These are phyloP conservation scores for Fusarium nanum DNA, from an alignment of 2,329 filamentous ascomycete species.

Conservation along the genomic window DNA sequence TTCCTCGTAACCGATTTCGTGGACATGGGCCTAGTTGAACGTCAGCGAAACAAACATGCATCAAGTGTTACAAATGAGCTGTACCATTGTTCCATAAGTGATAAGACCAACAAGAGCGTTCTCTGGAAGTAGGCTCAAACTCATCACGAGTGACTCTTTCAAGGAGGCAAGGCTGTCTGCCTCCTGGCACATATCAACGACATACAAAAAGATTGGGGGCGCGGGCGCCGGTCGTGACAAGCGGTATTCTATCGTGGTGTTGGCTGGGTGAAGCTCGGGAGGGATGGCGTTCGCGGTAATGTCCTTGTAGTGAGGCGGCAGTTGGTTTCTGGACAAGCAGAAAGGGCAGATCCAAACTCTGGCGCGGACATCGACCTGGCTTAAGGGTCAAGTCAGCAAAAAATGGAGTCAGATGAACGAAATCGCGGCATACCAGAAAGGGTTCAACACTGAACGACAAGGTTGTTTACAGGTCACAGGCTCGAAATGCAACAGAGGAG, in stretches of 20 bases:
- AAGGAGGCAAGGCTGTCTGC: slow-evolving; percentile 85
- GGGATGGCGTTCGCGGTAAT: slow-evolving; percentile 86
- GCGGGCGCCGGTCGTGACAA: slow-evolving; percentile 85
- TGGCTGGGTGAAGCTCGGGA: slow-evolving; percentile 82
- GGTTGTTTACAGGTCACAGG: slow-evolving; percentile 97
- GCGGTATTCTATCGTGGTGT: slow-evolving; percentile 91
- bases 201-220: slow-evolving; percentile 86
- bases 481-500: slow-evolving; percentile 92
- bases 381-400: slow-evolving; percentile 52
- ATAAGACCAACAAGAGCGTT: slow-evolving; percentile 86
- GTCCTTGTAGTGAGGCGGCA: slow-evolving; percentile 90
- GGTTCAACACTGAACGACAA: slow-evolving; percentile 95
- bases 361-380: slow-evolving; percentile 85
- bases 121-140: slow-evolving; percentile 82
- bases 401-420: background rate
- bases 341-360: slow-evolving; percentile 91
- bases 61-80: slow-evolving; percentile 30
- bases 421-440: slow-evolving; percentile 78
- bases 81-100: slow-evolving; percentile 92
- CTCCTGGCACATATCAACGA: slow-evolving; percentile 89
- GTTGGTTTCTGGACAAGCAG: slow-evolving; percentile 83
- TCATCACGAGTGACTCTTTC: slow-evolving; percentile 89
- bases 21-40: slow-evolving; percentile 80
- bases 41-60: slow-evolving; percentile 32
- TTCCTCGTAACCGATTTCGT: slow-evolving; percentile 97